phyloP scores from a whole-genome alignment of 345 rosid genomes.

The Salix arbutifolia region DNA sequence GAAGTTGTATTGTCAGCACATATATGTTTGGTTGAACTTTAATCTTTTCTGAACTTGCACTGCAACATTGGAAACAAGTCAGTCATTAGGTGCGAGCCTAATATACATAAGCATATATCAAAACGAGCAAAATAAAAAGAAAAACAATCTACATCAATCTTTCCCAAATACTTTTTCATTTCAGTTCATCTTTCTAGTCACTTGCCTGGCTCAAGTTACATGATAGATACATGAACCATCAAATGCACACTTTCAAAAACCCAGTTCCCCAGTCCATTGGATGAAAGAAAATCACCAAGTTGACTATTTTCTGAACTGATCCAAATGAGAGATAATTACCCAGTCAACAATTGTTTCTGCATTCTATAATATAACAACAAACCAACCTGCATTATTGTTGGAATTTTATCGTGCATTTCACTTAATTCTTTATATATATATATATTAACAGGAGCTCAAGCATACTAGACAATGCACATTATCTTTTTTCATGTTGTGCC shows the following conservation, averaged over 20 bases:
- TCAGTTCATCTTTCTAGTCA: not conserved
- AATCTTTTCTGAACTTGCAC: conserved; percentile 69
- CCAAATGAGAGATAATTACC: not conserved
- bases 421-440: not conserved
- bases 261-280: not conserved
- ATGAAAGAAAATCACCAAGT: not conserved
- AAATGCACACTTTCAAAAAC: not conserved
- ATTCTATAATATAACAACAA: not conserved
- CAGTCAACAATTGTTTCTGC: not conserved
- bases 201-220: not conserved
- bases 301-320: not conserved
- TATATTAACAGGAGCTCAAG: not conserved
- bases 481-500: not conserved
- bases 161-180: not conserved
- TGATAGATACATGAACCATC: not conserved
- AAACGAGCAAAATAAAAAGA: not conserved
- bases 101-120: not conserved
- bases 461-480: not conserved
- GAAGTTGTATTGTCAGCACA: conserved; percentile 68
- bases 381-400: not conserved
- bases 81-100: not conserved
- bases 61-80: conserved; percentile 36
- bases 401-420: not conserved
- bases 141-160: not conserved
- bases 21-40: conserved; percentile 67